phyloP scores from a whole-genome alignment of 2,329 filamentous ascomycete genomes.

The Pseudocercospora pini-densiflorae region DNA sequence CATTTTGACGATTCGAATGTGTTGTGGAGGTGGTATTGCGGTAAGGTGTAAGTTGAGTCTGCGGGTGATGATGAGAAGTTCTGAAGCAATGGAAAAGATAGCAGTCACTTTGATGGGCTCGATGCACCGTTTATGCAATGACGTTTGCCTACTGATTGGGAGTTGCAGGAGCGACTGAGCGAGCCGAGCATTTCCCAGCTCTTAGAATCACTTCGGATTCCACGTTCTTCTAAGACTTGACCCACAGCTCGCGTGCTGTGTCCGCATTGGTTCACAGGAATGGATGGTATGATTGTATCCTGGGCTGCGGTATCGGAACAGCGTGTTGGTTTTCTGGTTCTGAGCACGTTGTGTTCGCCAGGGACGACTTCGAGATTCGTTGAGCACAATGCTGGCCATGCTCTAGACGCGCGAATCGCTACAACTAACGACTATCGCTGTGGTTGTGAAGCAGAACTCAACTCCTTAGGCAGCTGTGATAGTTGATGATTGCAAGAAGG shows the following conservation, averaged over 20 bases:
- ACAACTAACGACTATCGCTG: neutral
- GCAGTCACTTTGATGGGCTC: neutral
- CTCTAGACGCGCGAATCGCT: neutral
- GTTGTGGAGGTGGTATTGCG: neutral
- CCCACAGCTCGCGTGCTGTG: constrained; percentile 6
- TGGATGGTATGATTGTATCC: neutral
- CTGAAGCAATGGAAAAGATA: neutral
- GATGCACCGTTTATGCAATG: neutral
- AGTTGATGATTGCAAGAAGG: neutral
- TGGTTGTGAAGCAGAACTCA: neutral
- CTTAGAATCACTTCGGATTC: neutral
- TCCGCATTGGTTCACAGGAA: neutral
- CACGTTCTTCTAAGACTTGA: neutral
- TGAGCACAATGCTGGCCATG: neutral
- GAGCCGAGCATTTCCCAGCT: constrained; percentile 3
- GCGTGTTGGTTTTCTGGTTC: neutral
- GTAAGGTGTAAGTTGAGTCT: neutral
- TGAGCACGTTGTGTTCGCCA: neutral
- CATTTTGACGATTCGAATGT: constrained; percentile 8
- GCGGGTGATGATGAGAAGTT: neutral
- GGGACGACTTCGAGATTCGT: neutral
- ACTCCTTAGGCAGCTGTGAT: neutral
- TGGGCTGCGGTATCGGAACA: neutral
- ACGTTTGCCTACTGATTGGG: constrained; percentile 3
- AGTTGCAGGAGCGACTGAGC: neutral